Conservation (phyloP, 495 filamentous ascomycete genomes). For the Hypoxylon rickii region DNA sequence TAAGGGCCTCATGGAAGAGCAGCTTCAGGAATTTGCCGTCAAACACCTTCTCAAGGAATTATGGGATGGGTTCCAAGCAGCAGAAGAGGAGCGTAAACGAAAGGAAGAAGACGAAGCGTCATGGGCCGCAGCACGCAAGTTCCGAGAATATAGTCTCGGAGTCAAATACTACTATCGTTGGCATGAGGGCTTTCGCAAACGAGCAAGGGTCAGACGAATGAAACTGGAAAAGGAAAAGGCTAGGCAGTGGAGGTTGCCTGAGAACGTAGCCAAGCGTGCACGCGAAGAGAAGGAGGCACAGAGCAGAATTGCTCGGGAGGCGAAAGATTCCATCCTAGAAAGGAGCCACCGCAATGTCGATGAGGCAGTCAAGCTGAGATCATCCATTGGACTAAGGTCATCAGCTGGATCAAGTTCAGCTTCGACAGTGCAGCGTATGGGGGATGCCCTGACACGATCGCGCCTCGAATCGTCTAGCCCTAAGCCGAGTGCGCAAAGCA, state of each 20-base stretch:
- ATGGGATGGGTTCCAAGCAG: constrained; percentile 39
- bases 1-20: constrained; percentile 45
- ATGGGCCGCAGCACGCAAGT: constrained; percentile 44
- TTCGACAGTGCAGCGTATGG: constrained; percentile 17
- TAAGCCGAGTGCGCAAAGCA: constrained; percentile 11
- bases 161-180: constrained; percentile 56
- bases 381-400: constrained; percentile 19
- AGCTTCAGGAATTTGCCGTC: constrained; percentile 42
- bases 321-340: constrained; percentile 25
- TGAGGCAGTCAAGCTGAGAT: constrained; percentile 20
- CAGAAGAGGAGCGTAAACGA: constrained; percentile 42
- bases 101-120: constrained; percentile 49
- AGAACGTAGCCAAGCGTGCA: constrained; percentile 37
- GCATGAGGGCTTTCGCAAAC: constrained; percentile 49
- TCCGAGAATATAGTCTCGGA: constrained; percentile 45
- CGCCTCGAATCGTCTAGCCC: neutral
- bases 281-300: constrained; percentile 30
- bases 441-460: constrained; percentile 32
- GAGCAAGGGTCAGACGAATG: constrained; percentile 36
- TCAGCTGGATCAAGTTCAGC: constrained; percentile 16
- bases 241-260: constrained; percentile 32
- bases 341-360: constrained; percentile 16
- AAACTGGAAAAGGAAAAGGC: constrained; percentile 43
- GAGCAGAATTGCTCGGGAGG: constrained; percentile 27
- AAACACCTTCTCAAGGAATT: constrained; percentile 40